A percentile compares a stretch with the other conserved stretches of the same genome.
Conservation (phyloP, 768 basidiomycete species). For the Tubosaeta sp. region DNA sequence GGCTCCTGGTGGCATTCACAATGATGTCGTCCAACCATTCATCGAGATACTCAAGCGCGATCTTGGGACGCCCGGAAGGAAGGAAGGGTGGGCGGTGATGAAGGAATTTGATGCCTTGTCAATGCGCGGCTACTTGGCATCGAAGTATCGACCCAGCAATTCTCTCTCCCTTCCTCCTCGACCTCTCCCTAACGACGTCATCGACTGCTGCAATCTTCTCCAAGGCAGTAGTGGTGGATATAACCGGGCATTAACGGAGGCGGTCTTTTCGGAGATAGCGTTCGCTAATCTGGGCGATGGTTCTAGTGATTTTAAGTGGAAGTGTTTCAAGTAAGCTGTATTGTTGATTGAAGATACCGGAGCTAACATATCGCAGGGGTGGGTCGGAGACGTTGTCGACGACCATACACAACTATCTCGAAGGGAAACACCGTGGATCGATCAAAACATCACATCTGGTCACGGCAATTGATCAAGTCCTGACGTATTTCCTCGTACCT, state of each 20-base stretch:
- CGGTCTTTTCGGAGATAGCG: neutral
- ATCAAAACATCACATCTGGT: constrained; percentile 15
- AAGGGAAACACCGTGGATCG: neutral
- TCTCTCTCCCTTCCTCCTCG: constrained; percentile 5
- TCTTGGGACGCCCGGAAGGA: constrained; percentile 3
- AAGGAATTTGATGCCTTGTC: neutral
- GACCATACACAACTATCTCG: constrained; percentile 17
- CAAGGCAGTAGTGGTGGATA: neutral
- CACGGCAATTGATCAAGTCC: constrained; percentile 12
- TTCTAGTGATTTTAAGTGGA: constrained; percentile 2
- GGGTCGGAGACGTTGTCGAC: constrained; percentile 20
- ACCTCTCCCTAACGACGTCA: constrained; percentile 10
- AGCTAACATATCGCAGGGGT: constrained; percentile 8
- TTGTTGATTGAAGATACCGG: neutral
- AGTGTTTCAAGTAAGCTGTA: neutral
- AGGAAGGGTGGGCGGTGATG: neutral
- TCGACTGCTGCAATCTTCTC: constrained; percentile 20
- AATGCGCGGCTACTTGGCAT: constrained; percentile 2
- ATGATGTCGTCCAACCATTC: constrained; percentile 20
- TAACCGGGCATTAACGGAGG: neutral
- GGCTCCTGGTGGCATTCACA: constrained; percentile 10
- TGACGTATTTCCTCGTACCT: constrained; percentile 6
- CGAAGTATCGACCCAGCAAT: constrained; percentile 11
- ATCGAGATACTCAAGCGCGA: constrained; percentile 15
- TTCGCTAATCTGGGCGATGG: neutral